Evolutionary conservation across 1,139 yeast species (phyloP).

Genomic region (Casaregolazyma suthepensis): DNA sequence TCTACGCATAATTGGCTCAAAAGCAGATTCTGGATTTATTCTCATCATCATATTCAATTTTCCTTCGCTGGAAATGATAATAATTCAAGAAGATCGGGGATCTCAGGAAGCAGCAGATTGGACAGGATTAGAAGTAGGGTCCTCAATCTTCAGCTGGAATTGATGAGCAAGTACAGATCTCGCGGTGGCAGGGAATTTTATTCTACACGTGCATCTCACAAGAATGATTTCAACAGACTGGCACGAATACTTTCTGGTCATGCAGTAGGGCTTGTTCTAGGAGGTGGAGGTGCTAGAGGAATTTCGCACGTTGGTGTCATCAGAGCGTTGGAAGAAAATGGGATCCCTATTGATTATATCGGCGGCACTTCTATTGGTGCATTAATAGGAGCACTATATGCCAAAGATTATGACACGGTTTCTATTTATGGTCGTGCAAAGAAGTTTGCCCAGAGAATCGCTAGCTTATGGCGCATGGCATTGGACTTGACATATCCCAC

Average conservation of each 20-base stretch:
- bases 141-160: constrained; percentile 32
- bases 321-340: constrained; percentile 87
- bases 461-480: constrained; percentile 79
- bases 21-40: constrained; percentile 81
- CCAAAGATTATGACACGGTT: constrained; percentile 83
- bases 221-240: constrained; percentile 80
- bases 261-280: constrained; percentile 88
- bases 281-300: constrained; percentile 98
- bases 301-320: constrained; percentile 87
- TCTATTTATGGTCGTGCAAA: constrained; percentile 88
- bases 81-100: constrained; percentile 1
- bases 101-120: constrained; percentile 16
- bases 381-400: constrained; percentile 91
- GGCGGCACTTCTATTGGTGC: constrained; percentile 98
- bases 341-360: constrained; percentile 86
- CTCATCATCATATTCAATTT: constrained; percentile 80
- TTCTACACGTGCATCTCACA: constrained; percentile 51
- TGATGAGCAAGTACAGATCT: constrained; percentile 29
- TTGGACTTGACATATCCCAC: constrained; percentile 88
- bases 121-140: constrained; percentile 28
- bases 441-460: constrained; percentile 73
- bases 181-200: constrained; percentile 29
- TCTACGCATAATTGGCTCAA: constrained; percentile 81
- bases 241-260: constrained; percentile 89
- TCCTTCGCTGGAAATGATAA: constrained; percentile 13